A percentile compares a stretch with the other conserved stretches of the same genome.
Evolutionary conservation across 768 basidiomycete species (phyloP).

Genomic region (Serendipita sp.): DNA sequence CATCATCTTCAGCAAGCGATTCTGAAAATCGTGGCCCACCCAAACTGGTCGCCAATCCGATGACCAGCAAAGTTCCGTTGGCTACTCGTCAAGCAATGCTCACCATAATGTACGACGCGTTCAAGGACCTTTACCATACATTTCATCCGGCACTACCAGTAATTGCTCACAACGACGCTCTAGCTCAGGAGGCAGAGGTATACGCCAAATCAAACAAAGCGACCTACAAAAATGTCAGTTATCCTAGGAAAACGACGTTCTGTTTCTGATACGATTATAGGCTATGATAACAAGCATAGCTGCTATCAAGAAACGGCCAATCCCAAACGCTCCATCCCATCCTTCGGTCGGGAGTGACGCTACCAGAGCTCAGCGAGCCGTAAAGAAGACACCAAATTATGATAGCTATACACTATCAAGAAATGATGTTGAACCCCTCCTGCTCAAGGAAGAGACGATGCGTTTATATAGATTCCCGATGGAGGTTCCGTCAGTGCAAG

Average conservation of each 20-base stretch:
- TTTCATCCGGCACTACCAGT: conserved; percentile 38
- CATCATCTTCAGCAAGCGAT: conserved; percentile 36
- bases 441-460: conserved; percentile 44
- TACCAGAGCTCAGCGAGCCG: neutral
- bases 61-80: conserved; percentile 52
- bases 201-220: conserved; percentile 57
- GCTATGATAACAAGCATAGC: conserved; percentile 37
- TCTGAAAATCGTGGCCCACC: conserved; percentile 25
- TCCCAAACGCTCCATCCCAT: conserved; percentile 43
- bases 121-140: conserved; percentile 44
- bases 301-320: conserved; percentile 32
- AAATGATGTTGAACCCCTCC: conserved; percentile 33
- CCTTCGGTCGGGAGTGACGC: conserved; percentile 64
- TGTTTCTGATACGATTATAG: conserved; percentile 17
- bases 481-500: conserved; percentile 47
- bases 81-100: conserved; percentile 60
- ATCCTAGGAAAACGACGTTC: neutral
- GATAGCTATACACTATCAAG: conserved; percentile 39
- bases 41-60: conserved; percentile 46
- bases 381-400: conserved; percentile 37
- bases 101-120: conserved; percentile 58
- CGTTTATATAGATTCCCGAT: conserved; percentile 53
- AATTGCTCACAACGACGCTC: conserved; percentile 61
- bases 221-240: conserved; percentile 62
- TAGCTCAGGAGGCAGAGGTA: conserved; percentile 66